Conservation (phyloP, 306 rosid genomes). For the Sesbania bispinosa region DNA sequence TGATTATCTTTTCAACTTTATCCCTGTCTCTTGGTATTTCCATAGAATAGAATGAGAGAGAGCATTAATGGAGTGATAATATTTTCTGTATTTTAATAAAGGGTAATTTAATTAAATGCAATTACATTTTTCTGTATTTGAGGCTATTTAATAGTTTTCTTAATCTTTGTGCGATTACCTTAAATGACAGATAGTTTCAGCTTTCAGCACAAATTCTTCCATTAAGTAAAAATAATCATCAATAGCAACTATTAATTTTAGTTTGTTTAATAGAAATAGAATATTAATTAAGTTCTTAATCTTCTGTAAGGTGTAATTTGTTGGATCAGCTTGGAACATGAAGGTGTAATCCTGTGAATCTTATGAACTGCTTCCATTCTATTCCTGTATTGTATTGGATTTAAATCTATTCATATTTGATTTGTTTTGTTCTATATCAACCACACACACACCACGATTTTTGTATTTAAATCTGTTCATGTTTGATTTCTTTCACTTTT, state of each 20-base stretch:
- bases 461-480: slow-evolving; percentile 18
- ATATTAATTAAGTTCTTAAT: not conserved
- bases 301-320: not conserved
- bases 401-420: not conserved
- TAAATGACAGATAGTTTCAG: not conserved
- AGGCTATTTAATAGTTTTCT: not conserved
- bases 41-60: not conserved
- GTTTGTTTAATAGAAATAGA: not conserved
- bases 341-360: not conserved
- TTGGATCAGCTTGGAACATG: not conserved
- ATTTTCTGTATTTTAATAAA: not conserved
- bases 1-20: not conserved
- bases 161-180: not conserved
- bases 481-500: slow-evolving; percentile 17
- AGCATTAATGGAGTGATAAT: not conserved
- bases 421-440: not conserved
- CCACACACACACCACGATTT: not conserved
- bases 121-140: not conserved
- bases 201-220: not conserved
- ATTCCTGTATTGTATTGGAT: slow-evolving; percentile 15
- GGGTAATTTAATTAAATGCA: not conserved
- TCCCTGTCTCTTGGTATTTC: not conserved
- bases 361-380: slow-evolving; percentile 1
- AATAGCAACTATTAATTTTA: not conserved
- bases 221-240: not conserved